Conservation (phyloP, 495 filamentous ascomycete species). For the Aspergillus haitiensis region DNA sequence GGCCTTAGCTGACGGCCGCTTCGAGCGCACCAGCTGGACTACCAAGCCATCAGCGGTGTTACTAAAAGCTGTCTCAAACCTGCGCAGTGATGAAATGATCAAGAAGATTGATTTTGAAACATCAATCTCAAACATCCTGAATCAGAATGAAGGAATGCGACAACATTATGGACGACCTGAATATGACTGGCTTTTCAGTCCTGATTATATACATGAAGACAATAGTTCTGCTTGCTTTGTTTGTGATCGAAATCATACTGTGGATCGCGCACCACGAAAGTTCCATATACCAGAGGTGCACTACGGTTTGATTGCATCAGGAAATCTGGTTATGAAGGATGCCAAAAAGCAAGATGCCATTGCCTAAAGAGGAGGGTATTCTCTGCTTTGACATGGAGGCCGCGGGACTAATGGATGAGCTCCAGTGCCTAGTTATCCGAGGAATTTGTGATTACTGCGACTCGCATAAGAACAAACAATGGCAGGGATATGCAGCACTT, state of each 20-base stretch:
- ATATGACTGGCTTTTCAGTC: too few species aligned
- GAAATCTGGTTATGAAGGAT: not conserved
- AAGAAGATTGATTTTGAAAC: too few species aligned
- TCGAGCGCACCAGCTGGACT: slow-evolving; percentile 36
- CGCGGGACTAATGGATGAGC: too few species aligned
- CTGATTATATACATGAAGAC: too few species aligned
- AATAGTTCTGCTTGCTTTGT: not conserved
- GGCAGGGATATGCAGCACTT: slow-evolving; percentile 10
- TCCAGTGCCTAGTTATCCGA: too few species aligned
- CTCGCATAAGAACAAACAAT: not conserved
- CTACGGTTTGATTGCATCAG: not conserved
- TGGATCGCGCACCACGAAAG: not conserved
- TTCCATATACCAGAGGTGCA: not conserved
- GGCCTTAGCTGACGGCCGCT: slow-evolving; percentile 23
- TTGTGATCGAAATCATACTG: not conserved
- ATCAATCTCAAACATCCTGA: too few species aligned
- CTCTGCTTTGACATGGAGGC: not conserved
- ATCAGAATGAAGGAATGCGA: too few species aligned
- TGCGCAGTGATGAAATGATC: too few species aligned
- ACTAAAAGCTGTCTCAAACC: slow-evolving; percentile 15
- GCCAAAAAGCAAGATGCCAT: not conserved
- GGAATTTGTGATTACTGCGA: too few species aligned
- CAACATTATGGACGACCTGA: too few species aligned
- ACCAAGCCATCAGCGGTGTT: slow-evolving; percentile 35
- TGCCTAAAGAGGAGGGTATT: not conserved